Percentiles rank a stretch among this genome's conserved stretches.
Conservation (phyloP, 2,329 filamentous ascomycete genomes). For the Trichoderma semiorbis region DNA sequence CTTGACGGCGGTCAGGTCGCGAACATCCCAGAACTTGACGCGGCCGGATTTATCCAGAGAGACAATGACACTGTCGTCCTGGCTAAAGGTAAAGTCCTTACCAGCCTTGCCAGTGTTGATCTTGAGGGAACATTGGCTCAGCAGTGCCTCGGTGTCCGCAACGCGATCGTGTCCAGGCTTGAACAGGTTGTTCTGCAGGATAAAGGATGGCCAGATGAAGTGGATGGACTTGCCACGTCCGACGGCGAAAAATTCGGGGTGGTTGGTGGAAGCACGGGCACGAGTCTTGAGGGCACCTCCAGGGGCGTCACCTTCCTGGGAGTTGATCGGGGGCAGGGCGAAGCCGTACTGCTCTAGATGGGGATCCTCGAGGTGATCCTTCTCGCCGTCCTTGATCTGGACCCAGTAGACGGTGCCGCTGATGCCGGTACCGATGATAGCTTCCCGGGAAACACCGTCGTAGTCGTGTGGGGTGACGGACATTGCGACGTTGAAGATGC, state of each 20-base stretch:
- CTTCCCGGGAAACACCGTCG: conserved; percentile 62
- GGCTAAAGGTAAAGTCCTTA: conserved; percentile 97
- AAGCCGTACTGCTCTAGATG: conserved; percentile 83
- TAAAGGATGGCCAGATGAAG: conserved; percentile 69
- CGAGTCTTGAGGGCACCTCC: conserved; percentile 94
- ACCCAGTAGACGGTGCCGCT: conserved; percentile 98
- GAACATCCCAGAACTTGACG: conserved; percentile 98
- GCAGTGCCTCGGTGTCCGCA: conserved; percentile 84
- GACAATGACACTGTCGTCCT: conserved; percentile 90
- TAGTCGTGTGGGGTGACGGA: conserved; percentile 63
- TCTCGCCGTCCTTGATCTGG: conserved; percentile 69
- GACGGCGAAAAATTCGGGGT: conserved; percentile 92
- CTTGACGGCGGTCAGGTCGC: conserved; percentile 61
- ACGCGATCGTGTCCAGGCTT: conserved; percentile 62
- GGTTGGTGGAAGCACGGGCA: conserved; percentile 81
- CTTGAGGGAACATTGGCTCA: conserved; percentile 82
- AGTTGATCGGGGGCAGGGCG: conserved; percentile 79
- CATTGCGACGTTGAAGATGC: conserved; percentile 89
- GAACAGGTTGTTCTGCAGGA: conserved; percentile 61
- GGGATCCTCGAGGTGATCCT: conserved; percentile 74
- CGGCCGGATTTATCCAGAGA: conserved; percentile 95
- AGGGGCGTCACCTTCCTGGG: conserved; percentile 84
- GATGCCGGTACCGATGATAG: conserved; percentile 87
- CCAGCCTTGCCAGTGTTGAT: conserved; percentile 97
- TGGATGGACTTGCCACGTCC: conserved; percentile 95